Percentiles rank a stretch among this genome's conserved stretches.
Conservation (phyloP, 805 yeast species). For the Lipomyces orientalis region DNA sequence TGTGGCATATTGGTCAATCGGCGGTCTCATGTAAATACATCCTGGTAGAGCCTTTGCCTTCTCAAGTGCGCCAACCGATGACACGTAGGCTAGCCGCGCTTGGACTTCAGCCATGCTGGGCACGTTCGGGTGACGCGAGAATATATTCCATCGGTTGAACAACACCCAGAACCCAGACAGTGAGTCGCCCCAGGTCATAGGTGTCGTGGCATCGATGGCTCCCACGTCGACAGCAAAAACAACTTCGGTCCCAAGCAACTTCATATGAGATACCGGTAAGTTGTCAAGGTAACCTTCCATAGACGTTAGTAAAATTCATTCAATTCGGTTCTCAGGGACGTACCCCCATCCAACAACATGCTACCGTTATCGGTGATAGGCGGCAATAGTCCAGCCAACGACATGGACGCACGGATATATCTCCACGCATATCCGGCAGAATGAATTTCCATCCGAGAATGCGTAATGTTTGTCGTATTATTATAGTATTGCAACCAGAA, state of each 20-base stretch:
- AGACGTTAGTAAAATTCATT: not conserved
- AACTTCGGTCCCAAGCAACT: slow-evolving; percentile 76
- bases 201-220: slow-evolving; percentile 87
- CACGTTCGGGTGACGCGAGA: slow-evolving; percentile 81
- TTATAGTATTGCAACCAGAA: slow-evolving; percentile 90
- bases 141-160: slow-evolving; percentile 85
- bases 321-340: not conserved
- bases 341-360: slow-evolving; percentile 84
- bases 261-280: slow-evolving; percentile 90
- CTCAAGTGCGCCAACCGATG: slow-evolving; percentile 92
- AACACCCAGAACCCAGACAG: slow-evolving; percentile 87
- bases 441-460: slow-evolving; percentile 94
- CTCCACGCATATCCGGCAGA: slow-evolving; percentile 94
- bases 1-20: slow-evolving; percentile 89
- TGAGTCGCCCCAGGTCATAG: slow-evolving; percentile 90
- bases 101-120: slow-evolving; percentile 97
- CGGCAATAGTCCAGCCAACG: slow-evolving; percentile 91
- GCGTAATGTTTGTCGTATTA: slow-evolving; percentile 93
- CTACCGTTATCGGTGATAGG: slow-evolving; percentile 87
- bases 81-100: slow-evolving; percentile 88
- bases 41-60: slow-evolving; percentile 84
- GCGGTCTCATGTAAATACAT: slow-evolving; percentile 88
- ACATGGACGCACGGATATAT: slow-evolving; percentile 94
- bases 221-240: slow-evolving; percentile 97
- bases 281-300: slow-evolving; percentile 85